These are phyloP conservation scores for Aspergillus versicolor DNA, from an alignment of 2,329 filamentous ascomycete genomes.

Conservation along the genomic window DNA sequence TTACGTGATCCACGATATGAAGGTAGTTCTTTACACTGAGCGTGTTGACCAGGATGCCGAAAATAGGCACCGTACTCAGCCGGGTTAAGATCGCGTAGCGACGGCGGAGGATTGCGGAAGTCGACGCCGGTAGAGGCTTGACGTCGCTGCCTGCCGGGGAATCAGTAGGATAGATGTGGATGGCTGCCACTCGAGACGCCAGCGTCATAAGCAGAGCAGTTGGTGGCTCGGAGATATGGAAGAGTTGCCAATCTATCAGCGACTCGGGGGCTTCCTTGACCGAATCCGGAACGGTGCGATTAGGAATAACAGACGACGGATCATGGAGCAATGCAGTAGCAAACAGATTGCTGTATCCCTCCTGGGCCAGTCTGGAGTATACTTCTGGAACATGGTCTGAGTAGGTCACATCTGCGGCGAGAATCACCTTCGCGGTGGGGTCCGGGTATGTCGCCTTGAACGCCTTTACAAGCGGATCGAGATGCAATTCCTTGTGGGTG, in stretches of 20 bases:
- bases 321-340: slow-evolving; percentile 73
- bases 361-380: slow-evolving; percentile 51
- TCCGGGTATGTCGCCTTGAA: slow-evolving; percentile 71
- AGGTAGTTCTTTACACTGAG: slow-evolving; percentile 90
- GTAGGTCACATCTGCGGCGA: slow-evolving; percentile 91
- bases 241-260: slow-evolving; percentile 70
- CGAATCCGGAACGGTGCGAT: slow-evolving; percentile 65
- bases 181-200: slow-evolving; percentile 73
- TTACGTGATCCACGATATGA: slow-evolving; percentile 71
- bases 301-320: slow-evolving; percentile 78
- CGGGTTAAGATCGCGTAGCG: slow-evolving; percentile 84
- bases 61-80: slow-evolving; percentile 76
- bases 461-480: slow-evolving; percentile 56
- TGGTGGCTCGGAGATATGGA: slow-evolving; percentile 81
- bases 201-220: slow-evolving; percentile 83
- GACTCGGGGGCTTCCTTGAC: slow-evolving; percentile 46
- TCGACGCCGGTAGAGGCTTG: slow-evolving; percentile 50
- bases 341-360: slow-evolving; percentile 70
- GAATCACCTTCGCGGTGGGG: slow-evolving; percentile 62
- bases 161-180: slow-evolving; percentile 72
- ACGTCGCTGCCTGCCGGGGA: slow-evolving; percentile 25
- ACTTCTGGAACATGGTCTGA: slow-evolving; percentile 69
- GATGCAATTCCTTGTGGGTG: slow-evolving; percentile 69
- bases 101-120: slow-evolving; percentile 66
- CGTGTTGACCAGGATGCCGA: slow-evolving; percentile 95